These are phyloP conservation scores for Medicago lupulina DNA, from an alignment of 306 rosid species.

Conservation along the genomic window DNA sequence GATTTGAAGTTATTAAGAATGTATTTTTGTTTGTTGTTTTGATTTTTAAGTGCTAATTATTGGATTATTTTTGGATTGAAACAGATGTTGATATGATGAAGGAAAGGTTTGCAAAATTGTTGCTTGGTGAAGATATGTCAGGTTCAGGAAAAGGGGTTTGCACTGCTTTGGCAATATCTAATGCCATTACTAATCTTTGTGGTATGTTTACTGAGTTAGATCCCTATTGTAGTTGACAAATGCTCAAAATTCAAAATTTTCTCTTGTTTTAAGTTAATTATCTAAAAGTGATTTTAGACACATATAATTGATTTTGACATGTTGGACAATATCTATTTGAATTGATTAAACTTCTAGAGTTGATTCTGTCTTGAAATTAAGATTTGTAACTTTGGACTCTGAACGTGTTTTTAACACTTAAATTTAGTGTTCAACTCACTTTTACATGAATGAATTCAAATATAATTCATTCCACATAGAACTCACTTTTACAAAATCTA, in stretches of 20 bases:
- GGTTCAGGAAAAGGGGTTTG: constrained; percentile 96
- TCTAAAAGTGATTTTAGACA: not conserved
- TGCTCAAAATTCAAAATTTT: not conserved
- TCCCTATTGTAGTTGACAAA: constrained; percentile 9
- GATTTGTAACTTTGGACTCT: not conserved
- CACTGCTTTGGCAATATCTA: constrained; percentile 90
- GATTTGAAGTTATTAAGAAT: constrained; percentile 14
- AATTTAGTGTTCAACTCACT: too few species aligned
- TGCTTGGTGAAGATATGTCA: constrained; percentile 98
- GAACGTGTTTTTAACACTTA: not conserved
- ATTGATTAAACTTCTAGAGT: not conserved
- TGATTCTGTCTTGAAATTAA: not conserved
- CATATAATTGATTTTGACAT: not conserved
- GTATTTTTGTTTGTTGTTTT: constrained; percentile 9
- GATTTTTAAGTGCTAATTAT: constrained; percentile 19
- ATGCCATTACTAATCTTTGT: constrained; percentile 93
- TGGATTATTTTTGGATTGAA: constrained; percentile 22
- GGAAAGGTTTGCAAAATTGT: constrained; percentile 87
- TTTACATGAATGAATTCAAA: too few species aligned
- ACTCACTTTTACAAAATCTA: too few species aligned
- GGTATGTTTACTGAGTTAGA: constrained; percentile 54
- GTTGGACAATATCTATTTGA: not conserved
- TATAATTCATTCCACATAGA: too few species aligned
- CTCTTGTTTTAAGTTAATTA: not conserved
- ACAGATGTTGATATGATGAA: constrained; percentile 88